Percentiles rank a stretch among this genome's conserved stretches.
phyloP scores from a whole-genome alignment of 2,329 filamentous ascomycete species.

The Drechslera avenae region DNA sequence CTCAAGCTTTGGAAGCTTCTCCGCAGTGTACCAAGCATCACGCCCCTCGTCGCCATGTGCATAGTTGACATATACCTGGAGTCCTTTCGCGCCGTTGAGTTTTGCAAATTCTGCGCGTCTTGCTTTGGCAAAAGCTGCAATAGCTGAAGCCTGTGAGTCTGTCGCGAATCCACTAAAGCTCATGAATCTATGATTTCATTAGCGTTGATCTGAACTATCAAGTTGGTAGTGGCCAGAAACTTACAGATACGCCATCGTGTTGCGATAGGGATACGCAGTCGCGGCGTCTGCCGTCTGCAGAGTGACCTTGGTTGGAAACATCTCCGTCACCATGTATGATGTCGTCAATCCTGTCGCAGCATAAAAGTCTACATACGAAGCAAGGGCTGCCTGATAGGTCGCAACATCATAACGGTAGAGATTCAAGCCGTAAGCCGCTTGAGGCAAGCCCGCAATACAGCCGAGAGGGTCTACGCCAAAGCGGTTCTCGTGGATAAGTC shows the following conservation, averaged over 20 bases:
- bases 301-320: not conserved
- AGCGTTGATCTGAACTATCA: not conserved
- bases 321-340: not conserved
- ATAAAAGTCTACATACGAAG: not conserved
- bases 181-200: not conserved
- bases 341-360: not conserved
- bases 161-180: slow-evolving; percentile 7
- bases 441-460: not conserved
- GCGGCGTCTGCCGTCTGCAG: not conserved
- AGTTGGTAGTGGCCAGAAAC: not conserved
- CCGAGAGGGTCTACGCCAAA: not conserved
- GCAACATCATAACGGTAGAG: not conserved
- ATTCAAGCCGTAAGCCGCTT: not conserved
- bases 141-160: not conserved
- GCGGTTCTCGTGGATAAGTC: not conserved
- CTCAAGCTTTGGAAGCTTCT: slow-evolving; percentile 1
- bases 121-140: not conserved
- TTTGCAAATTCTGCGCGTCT: slow-evolving; percentile 4
- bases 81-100: slow-evolving; percentile 2
- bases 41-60: slow-evolving; percentile 5
- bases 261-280: not conserved
- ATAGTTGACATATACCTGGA: slow-evolving; percentile 8
- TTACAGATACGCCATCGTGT: not conserved
- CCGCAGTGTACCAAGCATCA: slow-evolving; percentile 1
- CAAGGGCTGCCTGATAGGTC: not conserved